phyloP scores from a whole-genome alignment of 768 basidiomycete species.

The Hypholoma sublateritium region DNA sequence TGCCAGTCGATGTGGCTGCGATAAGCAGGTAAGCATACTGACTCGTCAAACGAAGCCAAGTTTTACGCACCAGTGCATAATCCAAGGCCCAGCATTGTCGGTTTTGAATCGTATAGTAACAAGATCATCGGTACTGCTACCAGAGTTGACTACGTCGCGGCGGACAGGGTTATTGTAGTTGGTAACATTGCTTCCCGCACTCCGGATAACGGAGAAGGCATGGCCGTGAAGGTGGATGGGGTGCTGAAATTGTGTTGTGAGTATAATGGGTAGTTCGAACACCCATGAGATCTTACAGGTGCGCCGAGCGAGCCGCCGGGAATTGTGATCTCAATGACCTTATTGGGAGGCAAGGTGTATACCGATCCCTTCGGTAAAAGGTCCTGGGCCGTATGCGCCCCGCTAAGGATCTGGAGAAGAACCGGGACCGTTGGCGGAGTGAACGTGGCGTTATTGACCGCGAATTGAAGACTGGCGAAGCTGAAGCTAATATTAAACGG shows the following conservation, averaged over 20 bases:
- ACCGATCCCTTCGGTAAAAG: constrained; percentile 41
- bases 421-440: constrained; percentile 41
- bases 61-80: constrained; percentile 27
- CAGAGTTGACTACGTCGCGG: constrained; percentile 18
- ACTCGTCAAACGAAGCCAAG: not conserved
- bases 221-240: constrained; percentile 45
- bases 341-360: constrained; percentile 42
- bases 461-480: constrained; percentile 13
- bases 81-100: constrained; percentile 64
- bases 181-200: constrained; percentile 30
- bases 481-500: not conserved
- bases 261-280: not conserved
- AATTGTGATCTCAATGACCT: constrained; percentile 47
- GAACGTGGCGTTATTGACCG: constrained; percentile 31
- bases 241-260: constrained; percentile 22
- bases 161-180: constrained; percentile 48
- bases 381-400: constrained; percentile 37
- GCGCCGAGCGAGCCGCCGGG: constrained; percentile 31
- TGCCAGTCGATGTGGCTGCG: constrained; percentile 41
- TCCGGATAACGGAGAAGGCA: constrained; percentile 37
- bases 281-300: not conserved
- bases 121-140: constrained; percentile 20
- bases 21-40: not conserved
- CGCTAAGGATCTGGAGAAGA: constrained; percentile 51
- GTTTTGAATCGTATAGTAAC: constrained; percentile 57